These are phyloP conservation scores for Neovahlkampfia damariscottae DNA, from an alignment of 78 protist species.

Conservation along the genomic window DNA sequence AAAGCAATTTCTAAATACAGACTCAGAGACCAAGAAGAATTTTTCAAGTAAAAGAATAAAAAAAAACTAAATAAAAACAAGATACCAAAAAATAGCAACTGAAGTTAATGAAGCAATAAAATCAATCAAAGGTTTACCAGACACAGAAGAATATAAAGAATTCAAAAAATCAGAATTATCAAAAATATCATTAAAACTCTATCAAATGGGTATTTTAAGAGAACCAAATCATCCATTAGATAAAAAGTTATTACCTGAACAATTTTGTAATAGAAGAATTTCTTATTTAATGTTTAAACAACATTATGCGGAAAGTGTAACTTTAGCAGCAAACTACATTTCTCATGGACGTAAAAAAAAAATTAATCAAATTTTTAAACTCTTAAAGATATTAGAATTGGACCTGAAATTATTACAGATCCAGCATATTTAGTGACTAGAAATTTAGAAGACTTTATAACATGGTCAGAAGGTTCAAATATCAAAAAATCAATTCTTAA, in stretches of 20 bases:
- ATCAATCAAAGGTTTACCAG: not conserved
- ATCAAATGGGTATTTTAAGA: slow-evolving; percentile 18
- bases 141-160: not conserved
- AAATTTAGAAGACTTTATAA: slow-evolving; percentile 65
- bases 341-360: slow-evolving; percentile 81
- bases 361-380: too few species aligned
- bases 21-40: not conserved
- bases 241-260: not conserved
- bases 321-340: slow-evolving; percentile 35
- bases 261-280: slow-evolving; percentile 49
- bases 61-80: too few species aligned
- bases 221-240: not conserved
- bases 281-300: slow-evolving; percentile 56
- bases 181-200: slow-evolving; percentile 55
- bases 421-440: slow-evolving; percentile 79
- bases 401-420: slow-evolving; percentile 67
- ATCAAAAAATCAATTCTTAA: slow-evolving; percentile 41
- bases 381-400: slow-evolving; percentile 65
- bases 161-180: slow-evolving; percentile 27
- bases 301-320: slow-evolving; percentile 52
- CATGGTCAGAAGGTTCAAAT: slow-evolving; percentile 76
- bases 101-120: not conserved
- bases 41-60: too few species aligned
- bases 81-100: not conserved
- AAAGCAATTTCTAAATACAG: not conserved